Evolutionary conservation across 164 flowering plant genomes (phyloP).

Genomic region (Platanus orientalis): DNA sequence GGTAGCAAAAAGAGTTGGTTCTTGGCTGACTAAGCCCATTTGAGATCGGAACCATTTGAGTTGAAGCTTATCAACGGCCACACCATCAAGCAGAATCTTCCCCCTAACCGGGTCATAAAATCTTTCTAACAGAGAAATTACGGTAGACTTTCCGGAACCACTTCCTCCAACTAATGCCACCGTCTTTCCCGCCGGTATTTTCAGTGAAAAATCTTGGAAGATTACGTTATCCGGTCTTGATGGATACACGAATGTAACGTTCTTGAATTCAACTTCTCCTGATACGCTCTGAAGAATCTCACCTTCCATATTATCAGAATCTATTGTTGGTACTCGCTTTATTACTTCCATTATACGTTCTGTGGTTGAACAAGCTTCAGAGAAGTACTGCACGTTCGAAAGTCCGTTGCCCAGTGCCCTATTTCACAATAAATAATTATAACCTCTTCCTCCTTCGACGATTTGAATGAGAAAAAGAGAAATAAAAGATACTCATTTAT

Average conservation of each 20-base stretch:
- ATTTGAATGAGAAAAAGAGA: too few relatives aligned
- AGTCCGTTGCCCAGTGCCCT: constrained; percentile 72
- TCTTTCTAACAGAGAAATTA: too few relatives aligned
- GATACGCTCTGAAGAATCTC: constrained; percentile 36
- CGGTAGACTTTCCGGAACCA: too few relatives aligned
- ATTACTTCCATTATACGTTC: constrained; percentile 69
- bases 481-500: too few relatives aligned
- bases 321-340: constrained; percentile 63
- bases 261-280: constrained; percentile 66
- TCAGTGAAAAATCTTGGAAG: constrained; percentile 46
- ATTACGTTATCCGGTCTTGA: too few relatives aligned
- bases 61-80: constrained; percentile 46
- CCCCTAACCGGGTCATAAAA: constrained; percentile 77
- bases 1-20: constrained; percentile 70
- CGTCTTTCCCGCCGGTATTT: constrained; percentile 61
- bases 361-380: constrained; percentile 65
- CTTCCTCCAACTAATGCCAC: constrained; percentile 88
- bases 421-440: too few relatives aligned
- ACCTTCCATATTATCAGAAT: constrained; percentile 63
- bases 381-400: constrained; percentile 64
- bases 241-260: constrained; percentile 70
- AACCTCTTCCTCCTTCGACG: too few relatives aligned
- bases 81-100: constrained; percentile 63
- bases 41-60: too few relatives aligned
- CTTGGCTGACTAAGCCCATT: too few relatives aligned